phyloP scores from a whole-genome alignment of 2,329 filamentous ascomycete genomes.

The Pseudocercospora macadamiae region DNA sequence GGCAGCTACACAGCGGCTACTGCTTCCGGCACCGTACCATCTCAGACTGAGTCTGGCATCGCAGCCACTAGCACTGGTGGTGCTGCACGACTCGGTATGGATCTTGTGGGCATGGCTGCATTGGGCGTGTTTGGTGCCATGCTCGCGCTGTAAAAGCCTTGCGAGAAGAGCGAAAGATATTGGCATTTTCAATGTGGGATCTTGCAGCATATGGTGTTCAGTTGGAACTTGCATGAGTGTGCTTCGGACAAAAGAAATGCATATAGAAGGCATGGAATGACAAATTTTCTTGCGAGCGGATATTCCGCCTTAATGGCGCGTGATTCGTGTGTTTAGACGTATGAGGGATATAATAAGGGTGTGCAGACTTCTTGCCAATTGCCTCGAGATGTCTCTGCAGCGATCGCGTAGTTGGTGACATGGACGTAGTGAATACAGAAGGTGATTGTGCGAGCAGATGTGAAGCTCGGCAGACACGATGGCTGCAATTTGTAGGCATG shows the following conservation, averaged over 20 bases:
- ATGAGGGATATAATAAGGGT: background rate
- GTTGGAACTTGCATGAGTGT: background rate
- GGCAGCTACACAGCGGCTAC: slow-evolving; percentile 14
- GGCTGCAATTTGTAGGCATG: too few relatives aligned
- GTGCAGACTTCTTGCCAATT: background rate
- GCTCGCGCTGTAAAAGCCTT: slow-evolving; percentile 24
- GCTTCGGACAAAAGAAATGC: background rate
- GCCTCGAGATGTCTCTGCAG: too few relatives aligned
- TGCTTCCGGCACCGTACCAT: slow-evolving; percentile 8
- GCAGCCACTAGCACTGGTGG: slow-evolving; percentile 21
- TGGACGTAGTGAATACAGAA: too few relatives aligned
- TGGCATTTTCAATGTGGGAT: background rate
- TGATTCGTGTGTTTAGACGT: background rate
- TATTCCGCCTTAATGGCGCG: background rate
- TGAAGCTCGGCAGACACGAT: too few relatives aligned
- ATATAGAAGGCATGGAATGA: background rate
- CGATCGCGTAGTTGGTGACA: too few relatives aligned
- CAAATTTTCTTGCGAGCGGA: background rate
- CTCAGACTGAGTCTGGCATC: slow-evolving; percentile 15
- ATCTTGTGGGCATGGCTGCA: slow-evolving; percentile 29
- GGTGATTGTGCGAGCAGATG: too few relatives aligned
- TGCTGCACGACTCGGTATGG: slow-evolving; percentile 31
- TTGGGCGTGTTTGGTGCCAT: slow-evolving; percentile 33
- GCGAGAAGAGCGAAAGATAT: background rate
- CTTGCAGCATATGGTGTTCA: background rate